Evolutionary conservation across 371 early-diverging fungal species (phyloP), one percentile per base, ranked within the genome.

Genomic region (Mortierella sp.): DNA sequence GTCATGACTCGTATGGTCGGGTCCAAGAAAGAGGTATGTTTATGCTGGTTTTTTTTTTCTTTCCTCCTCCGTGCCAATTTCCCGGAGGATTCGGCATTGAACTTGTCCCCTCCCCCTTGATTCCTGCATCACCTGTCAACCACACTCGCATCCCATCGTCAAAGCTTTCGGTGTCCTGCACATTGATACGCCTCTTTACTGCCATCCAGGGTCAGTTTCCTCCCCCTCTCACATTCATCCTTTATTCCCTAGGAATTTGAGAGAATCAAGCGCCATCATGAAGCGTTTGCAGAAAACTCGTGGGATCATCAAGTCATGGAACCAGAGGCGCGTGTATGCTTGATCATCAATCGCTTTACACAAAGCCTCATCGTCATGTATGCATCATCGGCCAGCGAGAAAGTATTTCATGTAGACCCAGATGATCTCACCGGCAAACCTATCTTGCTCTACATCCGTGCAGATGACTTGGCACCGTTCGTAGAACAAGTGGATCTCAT

Each of bases 301-400:
- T 71, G 72, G 72, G 41, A 65, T 41, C 48, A 48, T 3, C 54
- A 52, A 28, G 55, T 24, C 13, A 31, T 72, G 14, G 62, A 60
- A 13, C 72, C 72, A 24, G 72, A 72, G 31, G 62, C 62, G 14
- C 61, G 72, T 1, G 66, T 58, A 7, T 72, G 72, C 26, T 52
- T 72, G 58, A 72, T 72, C 45, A 50, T 72, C 31, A 72, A 72
- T 54, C 66, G 72, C 9, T 72, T 72, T 54, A 47, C 66, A 6
- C 62, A 61, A 21, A 58, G 24, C n/a, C 58, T 65, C 10, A 38
- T 28, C 3, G 49, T 72, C 41, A 61, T 72, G 66, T 72, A 72
- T 19, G 64, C 65, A 16, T 72, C 72, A 1, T 48, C 62, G 0
- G 61, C 72, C 3, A 53, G 59, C 47, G 45, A 56, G 18, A 24